Base-by-base conservation (phyloP, 495 filamentous ascomycete species). In the Trichoderma parareesei region DNA sequence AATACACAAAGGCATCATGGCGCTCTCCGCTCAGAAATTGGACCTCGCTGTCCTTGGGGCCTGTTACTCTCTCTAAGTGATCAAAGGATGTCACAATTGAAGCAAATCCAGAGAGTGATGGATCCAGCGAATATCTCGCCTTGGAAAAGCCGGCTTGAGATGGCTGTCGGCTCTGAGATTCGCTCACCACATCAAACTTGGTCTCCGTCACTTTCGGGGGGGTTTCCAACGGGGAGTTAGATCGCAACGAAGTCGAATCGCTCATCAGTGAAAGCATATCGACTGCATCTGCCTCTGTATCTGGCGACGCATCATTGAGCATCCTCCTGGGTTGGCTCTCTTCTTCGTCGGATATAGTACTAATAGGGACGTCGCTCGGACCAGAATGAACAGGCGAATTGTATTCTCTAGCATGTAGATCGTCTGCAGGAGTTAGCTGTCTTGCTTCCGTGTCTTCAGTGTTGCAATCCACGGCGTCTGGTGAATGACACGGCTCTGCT, bases 101-200 rank as follows among this genome's bases (percentile, higher is more conserved):
- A 11, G 66, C 68, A 40, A 71, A 60, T 33, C 71, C 70, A 27
- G 70, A 68, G 5, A 72, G 57, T 27, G 69, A 68, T 3, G 69
- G 62, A 42, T 73, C 70, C 18, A 70, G 62, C 10, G 73, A 73
- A 61, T 63, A 69, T 33, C 53, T 35, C 27, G 37, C 3, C 33
- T 57, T 57, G 8, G 53, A 57, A 13, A 57, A 3, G 53, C 53
- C 40, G 49, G 64, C 62, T 66, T 69, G 61, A 60, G 33, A 35
- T 65, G 49, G 13, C 35, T 46, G 18, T 44, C 66, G 49, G 59
- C 20, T 57, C 10, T 5, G 53, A 37, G 4, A 11, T 33, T 57
- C 53, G 5, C 11, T 35, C 10, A 38, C 27, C 5, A 35, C 3
- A 37, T 16, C 8, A 9, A 37, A 33, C 10, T 33, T 57, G 20